Base-by-base conservation (phyloP, 192 early-diverging fungal genomes). In the Coemansia sp. region DNA sequence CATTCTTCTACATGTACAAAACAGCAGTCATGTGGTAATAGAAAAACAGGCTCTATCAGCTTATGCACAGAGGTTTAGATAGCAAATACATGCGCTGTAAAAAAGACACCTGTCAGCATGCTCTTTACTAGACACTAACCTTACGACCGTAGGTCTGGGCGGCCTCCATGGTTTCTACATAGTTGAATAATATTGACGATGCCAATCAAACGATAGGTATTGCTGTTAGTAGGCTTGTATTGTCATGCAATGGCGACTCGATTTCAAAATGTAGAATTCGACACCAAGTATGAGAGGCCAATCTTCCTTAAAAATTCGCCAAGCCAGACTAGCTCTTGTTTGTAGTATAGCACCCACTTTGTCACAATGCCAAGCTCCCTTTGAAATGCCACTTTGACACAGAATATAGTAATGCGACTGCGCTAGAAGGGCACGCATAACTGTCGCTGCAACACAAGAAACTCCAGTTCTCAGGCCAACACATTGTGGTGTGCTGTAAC, bases 1-100 rank as follows among this genome's bases (percentile, higher is more conserved):
- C 97, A 84, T 95, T 98, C 90, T 98, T 98, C 93, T 92, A 67
- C 30, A 58, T 47, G 10, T 54, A 7, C 3, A 62, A 23, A 26
- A 48, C 6, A 57, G 21, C 16, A 31, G 18, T 19, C 21, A 38
- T 21, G 4, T 23, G 14, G 4, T 21, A n/a, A 12, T 27, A 12
- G n/a, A 57, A 32, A 18, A n/a, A 34, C n/a, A 26, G 19, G 18
- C 21, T 19, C 2, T 57, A 19, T 27, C 30, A 18, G 27, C 9
- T 19, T 27, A 21, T 30, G 32, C 18, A 24, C 8, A 12, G 16
- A 4, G 0, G 19, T 30, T 3, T 21, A 7, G 1, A 48, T 18
- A 23, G 7, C 10, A 1, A 38, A 1, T 9, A 18, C 5, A 23
- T 52, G 18, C 10, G 16, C 19, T 5, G 25, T 32, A 3, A n/a